Conservation (phyloP, 306 rosid species). For the Castanospermum australe region DNA sequence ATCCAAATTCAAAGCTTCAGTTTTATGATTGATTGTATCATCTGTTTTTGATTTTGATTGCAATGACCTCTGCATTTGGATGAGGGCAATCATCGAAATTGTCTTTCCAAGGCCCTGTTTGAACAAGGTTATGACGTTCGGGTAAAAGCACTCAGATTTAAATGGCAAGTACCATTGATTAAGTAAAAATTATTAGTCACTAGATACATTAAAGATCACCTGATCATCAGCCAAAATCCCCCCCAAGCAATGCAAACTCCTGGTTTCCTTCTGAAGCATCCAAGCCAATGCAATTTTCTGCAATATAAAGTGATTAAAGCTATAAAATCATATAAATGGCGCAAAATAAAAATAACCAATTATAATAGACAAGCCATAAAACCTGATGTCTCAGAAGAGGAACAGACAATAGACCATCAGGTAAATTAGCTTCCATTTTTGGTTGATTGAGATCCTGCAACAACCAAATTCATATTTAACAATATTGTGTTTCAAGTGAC, state of each 20-base stretch:
- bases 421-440: constrained; percentile 63
- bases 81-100: constrained; percentile 87
- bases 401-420: constrained; percentile 84
- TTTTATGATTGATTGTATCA: constrained; percentile 48
- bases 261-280: constrained; percentile 95
- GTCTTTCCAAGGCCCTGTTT: constrained; percentile 99
- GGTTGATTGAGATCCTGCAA: constrained; percentile 88
- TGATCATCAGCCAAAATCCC: constrained; percentile 99
- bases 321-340: constrained; percentile 4
- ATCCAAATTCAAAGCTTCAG: constrained; percentile 91
- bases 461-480: constrained; percentile 34
- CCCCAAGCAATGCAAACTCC: constrained; percentile 94
- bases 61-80: constrained; percentile 71
- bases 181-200: constrained; percentile 5
- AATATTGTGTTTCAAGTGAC: neutral
- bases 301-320: constrained; percentile 26
- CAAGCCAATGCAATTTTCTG: constrained; percentile 97
- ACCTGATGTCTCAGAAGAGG: constrained; percentile 97
- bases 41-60: constrained; percentile 64
- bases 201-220: constrained; percentile 43
- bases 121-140: constrained; percentile 31
- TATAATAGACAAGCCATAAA: constrained; percentile 22
- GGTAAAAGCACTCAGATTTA: neutral
- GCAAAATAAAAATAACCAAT: constrained; percentile 2
- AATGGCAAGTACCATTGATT: constrained; percentile 3